Percentiles rank a stretch among this genome's conserved stretches.
Conservation (phyloP, 2,329 filamentous ascomycete genomes). For the Aspergillus sergii region DNA sequence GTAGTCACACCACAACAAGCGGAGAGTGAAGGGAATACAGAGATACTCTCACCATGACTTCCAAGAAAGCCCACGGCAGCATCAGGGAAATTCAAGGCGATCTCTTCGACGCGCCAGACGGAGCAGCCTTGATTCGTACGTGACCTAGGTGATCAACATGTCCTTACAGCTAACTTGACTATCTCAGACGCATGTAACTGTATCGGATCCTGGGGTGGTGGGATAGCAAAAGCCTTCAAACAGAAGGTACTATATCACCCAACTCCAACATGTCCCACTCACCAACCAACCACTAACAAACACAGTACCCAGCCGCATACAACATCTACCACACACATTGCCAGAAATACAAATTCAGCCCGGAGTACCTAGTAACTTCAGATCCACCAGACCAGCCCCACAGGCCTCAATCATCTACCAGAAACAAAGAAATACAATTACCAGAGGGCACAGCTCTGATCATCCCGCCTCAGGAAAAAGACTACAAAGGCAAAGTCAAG, state of each 20-base stretch:
- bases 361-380: slow-evolving; percentile 14
- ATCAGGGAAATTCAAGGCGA: slow-evolving; percentile 46
- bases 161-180: neutral
- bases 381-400: slow-evolving; percentile 4
- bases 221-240: slow-evolving; percentile 59
- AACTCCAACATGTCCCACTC: neutral
- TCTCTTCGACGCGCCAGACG: slow-evolving; percentile 56
- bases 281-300: neutral
- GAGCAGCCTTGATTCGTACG: slow-evolving; percentile 55
- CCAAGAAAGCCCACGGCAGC: slow-evolving; percentile 5
- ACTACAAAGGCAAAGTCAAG: slow-evolving; percentile 27
- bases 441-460: slow-evolving; percentile 54
- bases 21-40: neutral
- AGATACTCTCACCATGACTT: neutral
- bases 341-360: slow-evolving; percentile 20
- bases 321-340: slow-evolving; percentile 53
- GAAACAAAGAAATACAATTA: slow-evolving; percentile 20
- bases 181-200: slow-evolving; percentile 60
- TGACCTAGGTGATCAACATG: neutral
- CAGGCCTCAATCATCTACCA: slow-evolving; percentile 3
- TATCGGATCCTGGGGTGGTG: slow-evolving; percentile 59
- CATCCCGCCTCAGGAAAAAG: slow-evolving; percentile 52
- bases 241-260: slow-evolving; percentile 26
- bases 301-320: slow-evolving; percentile 56
- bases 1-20: neutral